phyloP scores from a whole-genome alignment of 441 rosid species.

The Pelargonium cotyledonis region DNA sequence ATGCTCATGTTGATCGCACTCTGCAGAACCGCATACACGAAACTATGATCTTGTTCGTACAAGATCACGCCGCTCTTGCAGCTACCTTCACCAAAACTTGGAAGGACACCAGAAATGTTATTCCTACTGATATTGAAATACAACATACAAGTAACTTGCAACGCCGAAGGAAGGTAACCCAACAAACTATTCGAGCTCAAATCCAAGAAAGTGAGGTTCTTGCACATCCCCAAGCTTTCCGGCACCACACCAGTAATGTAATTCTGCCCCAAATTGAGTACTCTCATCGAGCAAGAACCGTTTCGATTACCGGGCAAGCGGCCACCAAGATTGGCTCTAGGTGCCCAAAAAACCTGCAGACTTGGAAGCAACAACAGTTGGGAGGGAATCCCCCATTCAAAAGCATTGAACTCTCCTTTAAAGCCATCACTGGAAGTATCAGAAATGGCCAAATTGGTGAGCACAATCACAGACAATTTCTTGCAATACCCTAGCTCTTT shows the following conservation, averaged over 20 bases:
- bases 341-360: conserved; percentile 61
- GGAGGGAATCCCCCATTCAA: conserved; percentile 39
- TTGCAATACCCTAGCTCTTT: conserved; percentile 41
- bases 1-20: conserved; percentile 25
- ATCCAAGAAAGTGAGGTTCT: conserved; percentile 54
- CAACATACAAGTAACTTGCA: conserved; percentile 53
- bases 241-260: conserved; percentile 37
- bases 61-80: conserved; percentile 26
- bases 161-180: conserved; percentile 41
- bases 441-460: conserved; percentile 43
- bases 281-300: conserved; percentile 43
- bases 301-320: conserved; percentile 43
- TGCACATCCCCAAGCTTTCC: conserved; percentile 35
- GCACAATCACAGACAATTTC: conserved; percentile 39
- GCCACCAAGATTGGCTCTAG: conserved; percentile 58
- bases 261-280: conserved; percentile 50
- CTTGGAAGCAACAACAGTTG: conserved; percentile 33
- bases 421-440: conserved; percentile 21
- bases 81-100: conserved; percentile 28
- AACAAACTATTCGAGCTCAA: conserved; percentile 49
- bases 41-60: conserved; percentile 18
- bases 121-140: conserved; percentile 54
- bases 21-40: conserved; percentile 32
- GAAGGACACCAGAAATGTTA: conserved; percentile 40
- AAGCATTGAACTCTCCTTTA: conserved; percentile 53